phyloP scores from a whole-genome alignment of 2,329 filamentous ascomycete species.

The Aspergillus niger region DNA sequence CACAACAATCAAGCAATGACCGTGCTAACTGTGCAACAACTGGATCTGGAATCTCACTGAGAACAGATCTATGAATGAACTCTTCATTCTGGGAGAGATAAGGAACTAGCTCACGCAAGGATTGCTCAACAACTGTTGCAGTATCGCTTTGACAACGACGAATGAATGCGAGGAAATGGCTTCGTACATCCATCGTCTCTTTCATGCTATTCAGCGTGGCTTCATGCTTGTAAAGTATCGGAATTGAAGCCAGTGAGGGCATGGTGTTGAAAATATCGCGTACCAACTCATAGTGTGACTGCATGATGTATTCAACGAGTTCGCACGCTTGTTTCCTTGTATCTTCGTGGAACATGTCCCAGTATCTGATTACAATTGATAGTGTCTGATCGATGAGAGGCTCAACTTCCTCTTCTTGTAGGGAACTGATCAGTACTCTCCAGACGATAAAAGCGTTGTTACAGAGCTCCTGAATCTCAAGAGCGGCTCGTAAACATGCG shows the following conservation, averaged over 20 bases:
- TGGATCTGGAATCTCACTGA: conserved; percentile 80
- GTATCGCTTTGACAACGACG: conserved; percentile 80
- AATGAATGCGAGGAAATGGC: conserved; percentile 70
- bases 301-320: conserved; percentile 66
- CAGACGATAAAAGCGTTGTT: conserved; percentile 81
- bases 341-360: conserved; percentile 65
- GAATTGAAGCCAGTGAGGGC: conserved; percentile 73
- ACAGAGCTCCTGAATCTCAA: conserved; percentile 73
- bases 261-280: conserved; percentile 70
- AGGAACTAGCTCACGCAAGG: conserved; percentile 72
- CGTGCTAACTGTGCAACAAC: conserved; percentile 72
- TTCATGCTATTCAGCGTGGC: conserved; percentile 66
- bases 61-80: conserved; percentile 74
- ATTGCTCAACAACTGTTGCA: conserved; percentile 78
- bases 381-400: conserved; percentile 85
- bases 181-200: conserved; percentile 64
- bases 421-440: conserved; percentile 72
- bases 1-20: conserved; percentile 79
- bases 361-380: conserved; percentile 80
- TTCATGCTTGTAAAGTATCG: conserved; percentile 69
- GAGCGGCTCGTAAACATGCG: conserved; percentile 84
- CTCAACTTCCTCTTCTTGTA: conserved; percentile 78
- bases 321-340: conserved; percentile 63
- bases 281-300: conserved; percentile 63
- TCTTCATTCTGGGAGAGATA: conserved; percentile 74